These are phyloP conservation scores for Fremontodendron californicum DNA, from an alignment of 345 rosid species.

Conservation along the genomic window DNA sequence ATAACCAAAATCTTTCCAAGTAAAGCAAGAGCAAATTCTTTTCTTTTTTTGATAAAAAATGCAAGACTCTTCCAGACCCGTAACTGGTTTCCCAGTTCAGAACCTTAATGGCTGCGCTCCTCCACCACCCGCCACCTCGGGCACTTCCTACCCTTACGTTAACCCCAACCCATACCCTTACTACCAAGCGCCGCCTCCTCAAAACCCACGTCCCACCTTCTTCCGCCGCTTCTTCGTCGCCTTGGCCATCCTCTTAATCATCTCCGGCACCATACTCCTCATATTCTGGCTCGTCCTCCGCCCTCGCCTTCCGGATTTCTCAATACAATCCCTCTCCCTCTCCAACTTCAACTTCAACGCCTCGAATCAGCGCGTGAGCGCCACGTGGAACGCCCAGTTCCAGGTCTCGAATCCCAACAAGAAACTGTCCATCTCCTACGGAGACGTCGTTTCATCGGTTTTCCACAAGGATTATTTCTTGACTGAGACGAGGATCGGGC, in stretches of 20 bases:
- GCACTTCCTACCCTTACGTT: slow-evolving; percentile 45
- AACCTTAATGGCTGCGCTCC: slow-evolving; percentile 42
- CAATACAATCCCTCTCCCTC: slow-evolving; percentile 46
- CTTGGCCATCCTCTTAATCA: slow-evolving; percentile 21
- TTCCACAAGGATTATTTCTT: slow-evolving; percentile 23
- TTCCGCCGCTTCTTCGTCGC: slow-evolving; percentile 43
- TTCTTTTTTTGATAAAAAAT: slow-evolving; percentile 5
- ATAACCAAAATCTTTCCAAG: too few relatives aligned
- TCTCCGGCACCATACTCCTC: slow-evolving; percentile 44
- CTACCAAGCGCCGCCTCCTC: slow-evolving; percentile 25
- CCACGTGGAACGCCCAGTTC: slow-evolving; percentile 48
- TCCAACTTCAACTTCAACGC: slow-evolving; percentile 53
- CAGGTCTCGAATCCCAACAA: slow-evolving; percentile 67
- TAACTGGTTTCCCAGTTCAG: slow-evolving; percentile 50
- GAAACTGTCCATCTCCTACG: slow-evolving; percentile 48
- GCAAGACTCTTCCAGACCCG: slow-evolving; percentile 42
- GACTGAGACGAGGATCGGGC: slow-evolving; percentile 42
- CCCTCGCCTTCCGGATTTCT: slow-evolving; percentile 55
- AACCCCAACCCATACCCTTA: slow-evolving; percentile 26
- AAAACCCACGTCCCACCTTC: slow-evolving; percentile 38
- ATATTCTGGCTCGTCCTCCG: slow-evolving; percentile 63
- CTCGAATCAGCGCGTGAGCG: slow-evolving; percentile 37
- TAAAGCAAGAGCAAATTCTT: background rate
- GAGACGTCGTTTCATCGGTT: slow-evolving; percentile 18
- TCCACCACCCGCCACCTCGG: slow-evolving; percentile 9